These are phyloP conservation scores for Polytrichum formosum DNA, from an alignment of 225 moss, liverwort and hornwort species.

Conservation along the genomic window DNA sequence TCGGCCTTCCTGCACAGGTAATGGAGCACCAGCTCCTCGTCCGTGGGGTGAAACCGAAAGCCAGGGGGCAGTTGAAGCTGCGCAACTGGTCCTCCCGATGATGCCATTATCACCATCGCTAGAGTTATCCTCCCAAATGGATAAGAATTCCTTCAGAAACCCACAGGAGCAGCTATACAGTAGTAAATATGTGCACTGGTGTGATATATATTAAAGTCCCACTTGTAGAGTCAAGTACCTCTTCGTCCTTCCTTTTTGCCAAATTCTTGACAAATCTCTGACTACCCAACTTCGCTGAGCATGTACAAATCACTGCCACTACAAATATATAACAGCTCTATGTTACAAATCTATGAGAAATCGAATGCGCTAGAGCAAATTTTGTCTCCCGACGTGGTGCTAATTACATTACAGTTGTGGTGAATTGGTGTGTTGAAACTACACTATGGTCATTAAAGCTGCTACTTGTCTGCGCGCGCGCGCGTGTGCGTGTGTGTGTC, in stretches of 20 bases:
- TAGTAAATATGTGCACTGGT: background rate
- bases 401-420: background rate
- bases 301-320: too few species aligned
- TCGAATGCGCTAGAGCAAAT: too few species aligned
- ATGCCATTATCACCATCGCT: conserved; percentile 49
- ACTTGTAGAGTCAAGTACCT: conserved; percentile 41
- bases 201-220: too few species aligned
- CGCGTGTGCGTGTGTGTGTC: background rate
- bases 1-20: conserved; percentile 91
- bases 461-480: too few species aligned
- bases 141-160: background rate
- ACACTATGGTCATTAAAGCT: too few species aligned
- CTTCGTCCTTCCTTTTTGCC: conserved; percentile 2
- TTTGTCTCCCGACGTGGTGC: too few species aligned
- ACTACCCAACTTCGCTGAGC: too few species aligned
- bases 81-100: conserved; percentile 46
- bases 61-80: conserved; percentile 88
- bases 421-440: background rate
- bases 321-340: too few species aligned
- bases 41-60: conserved; percentile 96
- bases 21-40: conserved; percentile 90
- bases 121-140: background rate
- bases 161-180: background rate
- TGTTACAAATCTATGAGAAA: too few species aligned
- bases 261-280: too few species aligned